Base-by-base conservation (phyloP, 768 basidiomycete species). In the Suillus decipiens region DNA sequence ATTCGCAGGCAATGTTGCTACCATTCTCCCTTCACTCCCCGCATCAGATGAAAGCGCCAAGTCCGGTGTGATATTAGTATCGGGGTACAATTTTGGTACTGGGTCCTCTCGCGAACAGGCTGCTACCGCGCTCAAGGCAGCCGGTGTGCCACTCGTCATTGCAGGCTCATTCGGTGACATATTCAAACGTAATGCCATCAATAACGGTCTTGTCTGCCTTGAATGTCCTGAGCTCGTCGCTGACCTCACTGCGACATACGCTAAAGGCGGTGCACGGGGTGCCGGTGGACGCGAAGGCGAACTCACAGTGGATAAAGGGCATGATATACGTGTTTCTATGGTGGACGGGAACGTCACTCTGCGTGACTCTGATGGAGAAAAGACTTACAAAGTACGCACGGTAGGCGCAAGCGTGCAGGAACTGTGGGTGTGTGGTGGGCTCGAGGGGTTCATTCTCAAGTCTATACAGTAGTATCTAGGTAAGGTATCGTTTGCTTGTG, bases 81-180 rank as follows among this genome's bases (percentile, higher is more conserved):
- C 95, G 5, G 97, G 97, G 14, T 98, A 94, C 80, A 99, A 99
- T 80, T 98, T 99, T 73, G 97, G 97, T 66, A 99, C 97, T 1
- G 97, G 97, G 9, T 98, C 96, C 0, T 98, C 96, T 33, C 89
- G 97, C 60, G 97, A 99, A 77, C 97, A 99, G 74, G 97, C 97
- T 2, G 97, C 97, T 17, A 99, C 97, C 0, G 96, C 97, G 1
- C 88, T 99, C 66, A 95, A 95, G 73, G 86, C 95, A 8, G 93
- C 96, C 0, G 96, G 97, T 17, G 79, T 99, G 5, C 94, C 95
- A 5, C 80, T 97, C 57, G 95, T 99, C 61, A 84, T 99, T 63
- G 95, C 95, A n/a, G 97, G 96, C 39, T 97, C 95, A 36, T 99
- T 99, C 69, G 96, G 97, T 11, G 97, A 99, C 75, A 99, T 99